These are phyloP conservation scores for Colletotrichum cordylinicola DNA, from an alignment of 2,329 filamentous ascomycete species.

Conservation along the genomic window DNA sequence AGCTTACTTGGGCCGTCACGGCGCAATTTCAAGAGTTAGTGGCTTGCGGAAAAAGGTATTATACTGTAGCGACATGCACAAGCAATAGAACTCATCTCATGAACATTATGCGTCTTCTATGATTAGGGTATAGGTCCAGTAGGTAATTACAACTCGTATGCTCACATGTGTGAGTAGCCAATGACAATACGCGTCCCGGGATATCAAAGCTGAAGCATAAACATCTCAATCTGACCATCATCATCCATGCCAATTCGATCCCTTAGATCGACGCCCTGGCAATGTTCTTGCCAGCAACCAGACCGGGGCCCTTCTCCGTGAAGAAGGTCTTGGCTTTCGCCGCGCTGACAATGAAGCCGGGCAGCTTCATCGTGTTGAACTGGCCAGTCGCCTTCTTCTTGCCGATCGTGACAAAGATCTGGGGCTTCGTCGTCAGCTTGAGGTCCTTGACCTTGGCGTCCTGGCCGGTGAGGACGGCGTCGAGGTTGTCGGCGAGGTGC, in stretches of 20 bases:
- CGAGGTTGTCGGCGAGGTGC: constrained; percentile 40
- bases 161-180: neutral
- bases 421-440: constrained; percentile 19
- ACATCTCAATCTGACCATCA: neutral
- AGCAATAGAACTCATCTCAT: neutral
- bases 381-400: constrained; percentile 21
- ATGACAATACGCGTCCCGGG: neutral
- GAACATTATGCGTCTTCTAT: neutral
- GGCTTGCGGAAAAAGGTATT: no score
- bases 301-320: constrained; percentile 17
- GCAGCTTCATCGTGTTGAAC: constrained; percentile 22
- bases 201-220: constrained; percentile 15
- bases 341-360: constrained; percentile 21
- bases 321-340: constrained; percentile 23
- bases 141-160: constrained; percentile 7
- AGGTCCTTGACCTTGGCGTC: constrained; percentile 16
- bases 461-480: constrained; percentile 25
- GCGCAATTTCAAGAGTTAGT: no score
- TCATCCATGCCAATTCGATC: neutral
- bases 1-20: no score
- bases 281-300: constrained; percentile 20
- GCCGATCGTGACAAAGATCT: constrained; percentile 20
- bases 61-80: no score
- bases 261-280: constrained; percentile 13
- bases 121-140: constrained; percentile 8